These are phyloP conservation scores for Sutorius eximius DNA, from an alignment of 1,284 basidiomycete species.

Conservation along the genomic window DNA sequence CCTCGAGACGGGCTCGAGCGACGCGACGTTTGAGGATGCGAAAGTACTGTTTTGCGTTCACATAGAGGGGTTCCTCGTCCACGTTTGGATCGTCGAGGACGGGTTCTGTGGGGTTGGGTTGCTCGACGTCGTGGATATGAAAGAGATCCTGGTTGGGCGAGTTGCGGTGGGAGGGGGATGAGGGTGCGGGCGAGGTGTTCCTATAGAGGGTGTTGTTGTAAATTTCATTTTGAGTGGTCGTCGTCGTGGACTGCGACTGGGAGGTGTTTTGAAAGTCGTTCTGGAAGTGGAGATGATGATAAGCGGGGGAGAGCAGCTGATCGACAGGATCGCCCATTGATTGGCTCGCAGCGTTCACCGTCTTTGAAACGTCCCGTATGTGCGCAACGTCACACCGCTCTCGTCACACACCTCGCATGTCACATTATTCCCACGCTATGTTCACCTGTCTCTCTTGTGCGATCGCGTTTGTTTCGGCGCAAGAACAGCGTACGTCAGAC, in stretches of 20 bases:
- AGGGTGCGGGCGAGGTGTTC: slow-evolving; percentile 29
- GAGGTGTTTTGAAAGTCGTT: slow-evolving; percentile 26
- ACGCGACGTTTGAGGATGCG: slow-evolving; percentile 91
- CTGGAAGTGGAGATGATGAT: slow-evolving; percentile 53
- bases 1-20: slow-evolving; percentile 86
- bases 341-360: slow-evolving; percentile 42
- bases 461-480: slow-evolving; percentile 83
- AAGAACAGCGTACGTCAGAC: slow-evolving; percentile 73
- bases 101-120: slow-evolving; percentile 15
- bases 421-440: slow-evolving; percentile 28
- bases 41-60: slow-evolving; percentile 97
- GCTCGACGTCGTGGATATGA: slow-evolving; percentile 31
- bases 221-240: slow-evolving; percentile 24
- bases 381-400: background rate
- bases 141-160: slow-evolving; percentile 34
- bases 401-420: slow-evolving; percentile 9
- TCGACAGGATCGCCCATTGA: slow-evolving; percentile 61
- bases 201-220: slow-evolving; percentile 28
- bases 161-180: slow-evolving; percentile 27
- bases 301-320: slow-evolving; percentile 61
- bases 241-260: slow-evolving; percentile 13
- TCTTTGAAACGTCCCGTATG: slow-evolving; percentile 22
- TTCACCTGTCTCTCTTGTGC: slow-evolving; percentile 94
- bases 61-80: slow-evolving; percentile 94
- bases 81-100: slow-evolving; percentile 38